These are phyloP conservation scores for Candida tallmaniae DNA, from an alignment of 805 yeast species.

Conservation along the genomic window DNA sequence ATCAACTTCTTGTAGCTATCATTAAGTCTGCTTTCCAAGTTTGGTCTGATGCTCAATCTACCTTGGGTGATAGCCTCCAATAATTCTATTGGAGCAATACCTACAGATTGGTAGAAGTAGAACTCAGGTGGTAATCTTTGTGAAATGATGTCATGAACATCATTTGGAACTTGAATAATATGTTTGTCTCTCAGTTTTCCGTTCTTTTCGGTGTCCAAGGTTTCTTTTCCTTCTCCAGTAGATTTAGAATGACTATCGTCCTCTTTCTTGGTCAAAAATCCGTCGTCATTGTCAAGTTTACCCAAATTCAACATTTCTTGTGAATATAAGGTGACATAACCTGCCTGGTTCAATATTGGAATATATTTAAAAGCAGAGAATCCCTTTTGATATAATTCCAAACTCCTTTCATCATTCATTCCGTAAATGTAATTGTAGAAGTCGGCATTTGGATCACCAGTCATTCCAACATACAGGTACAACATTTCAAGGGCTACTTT, in stretches of 20 bases:
- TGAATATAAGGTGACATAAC: slow-evolving; percentile 58
- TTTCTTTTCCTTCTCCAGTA: not conserved
- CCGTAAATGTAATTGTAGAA: slow-evolving; percentile 45
- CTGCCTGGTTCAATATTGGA: slow-evolving; percentile 69
- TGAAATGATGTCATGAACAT: slow-evolving; percentile 76
- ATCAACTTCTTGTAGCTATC: slow-evolving; percentile 56
- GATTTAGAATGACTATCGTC: not conserved
- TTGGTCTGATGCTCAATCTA: slow-evolving; percentile 55
- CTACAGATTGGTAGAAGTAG: slow-evolving; percentile 75
- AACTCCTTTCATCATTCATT: slow-evolving; percentile 40
- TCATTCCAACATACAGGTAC: slow-evolving; percentile 28
- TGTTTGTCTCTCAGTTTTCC: slow-evolving; percentile 2
- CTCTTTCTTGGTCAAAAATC: slow-evolving; percentile 4
- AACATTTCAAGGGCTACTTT: slow-evolving; percentile 37
- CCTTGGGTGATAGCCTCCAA: slow-evolving; percentile 68
- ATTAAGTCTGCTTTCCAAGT: slow-evolving; percentile 59
- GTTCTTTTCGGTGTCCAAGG: not conserved
- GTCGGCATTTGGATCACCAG: slow-evolving; percentile 18
- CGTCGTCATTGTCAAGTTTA: slow-evolving; percentile 15
- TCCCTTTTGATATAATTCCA: slow-evolving; percentile 61
- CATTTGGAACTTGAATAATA: slow-evolving; percentile 57
- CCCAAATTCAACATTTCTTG: slow-evolving; percentile 39
- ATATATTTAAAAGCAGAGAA: slow-evolving; percentile 61
- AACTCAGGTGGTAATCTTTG: slow-evolving; percentile 84
- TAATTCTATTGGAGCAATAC: slow-evolving; percentile 60